These are phyloP conservation scores for Taphrina wiesneri DNA, from an alignment of 1,139 yeast genomes.

Conservation along the genomic window DNA sequence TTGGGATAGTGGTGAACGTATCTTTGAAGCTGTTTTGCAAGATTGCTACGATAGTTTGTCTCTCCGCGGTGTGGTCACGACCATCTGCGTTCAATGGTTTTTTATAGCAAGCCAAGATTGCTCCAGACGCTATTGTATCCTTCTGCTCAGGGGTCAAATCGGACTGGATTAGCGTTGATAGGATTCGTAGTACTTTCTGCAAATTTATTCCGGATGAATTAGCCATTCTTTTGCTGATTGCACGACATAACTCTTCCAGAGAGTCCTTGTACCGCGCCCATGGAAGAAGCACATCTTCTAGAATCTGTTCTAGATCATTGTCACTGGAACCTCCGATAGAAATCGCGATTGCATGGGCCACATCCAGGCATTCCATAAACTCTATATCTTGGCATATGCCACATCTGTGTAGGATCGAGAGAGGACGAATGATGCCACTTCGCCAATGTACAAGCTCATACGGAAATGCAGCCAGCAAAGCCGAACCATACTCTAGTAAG, in stretches of 20 bases:
- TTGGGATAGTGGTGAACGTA: not conserved
- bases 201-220: conserved; percentile 9
- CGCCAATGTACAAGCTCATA: conserved; percentile 9
- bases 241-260: not conserved
- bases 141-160: not conserved
- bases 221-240: not conserved
- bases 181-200: not conserved
- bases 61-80: conserved; percentile 10
- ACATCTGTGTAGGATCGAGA: not conserved
- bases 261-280: not conserved
- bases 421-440: conserved; percentile 1
- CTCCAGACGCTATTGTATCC: not conserved
- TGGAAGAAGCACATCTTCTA: conserved; percentile 12
- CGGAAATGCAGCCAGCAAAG: conserved; percentile 9
- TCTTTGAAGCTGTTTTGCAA: conserved; percentile 6
- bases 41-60: conserved; percentile 19
- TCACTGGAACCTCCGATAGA: not conserved
- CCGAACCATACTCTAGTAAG: not conserved
- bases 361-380: not conserved
- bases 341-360: not conserved
- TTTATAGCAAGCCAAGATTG: conserved; percentile 11
- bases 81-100: conserved; percentile 3
- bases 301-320: not conserved
- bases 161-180: conserved; percentile 6
- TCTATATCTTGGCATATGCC: not conserved